phyloP scores from a whole-genome alignment of 2,329 filamentous ascomycete genomes.

The Hymenoscyphus scutula region DNA sequence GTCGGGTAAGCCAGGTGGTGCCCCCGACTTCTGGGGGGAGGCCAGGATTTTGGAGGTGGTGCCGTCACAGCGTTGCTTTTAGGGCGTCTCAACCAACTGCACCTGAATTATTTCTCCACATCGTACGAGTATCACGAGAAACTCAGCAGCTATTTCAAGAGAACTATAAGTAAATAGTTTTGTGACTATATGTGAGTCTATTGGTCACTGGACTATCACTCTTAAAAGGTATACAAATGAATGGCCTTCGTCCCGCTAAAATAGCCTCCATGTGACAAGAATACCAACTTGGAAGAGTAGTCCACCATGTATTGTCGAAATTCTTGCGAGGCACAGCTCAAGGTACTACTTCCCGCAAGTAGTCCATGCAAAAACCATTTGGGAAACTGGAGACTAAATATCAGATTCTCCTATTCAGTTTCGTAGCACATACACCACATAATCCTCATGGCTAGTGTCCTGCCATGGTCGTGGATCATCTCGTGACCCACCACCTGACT shows the following conservation, averaged over 20 bases:
- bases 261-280: too few relatives aligned
- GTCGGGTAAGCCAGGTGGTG: constrained; percentile 9
- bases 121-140: background rate
- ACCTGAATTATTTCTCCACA: background rate
- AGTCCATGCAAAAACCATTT: too few relatives aligned
- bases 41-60: background rate
- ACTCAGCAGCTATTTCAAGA: too few relatives aligned
- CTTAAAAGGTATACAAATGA: background rate
- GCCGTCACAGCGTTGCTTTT: background rate
- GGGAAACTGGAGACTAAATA: too few relatives aligned
- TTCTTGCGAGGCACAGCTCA: too few relatives aligned
- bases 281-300: too few relatives aligned
- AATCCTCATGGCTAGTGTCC: too few relatives aligned
- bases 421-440: too few relatives aligned
- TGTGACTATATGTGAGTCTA: background rate
- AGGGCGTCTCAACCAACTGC: background rate
- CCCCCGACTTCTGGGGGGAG: background rate
- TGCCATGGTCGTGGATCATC: too few relatives aligned
- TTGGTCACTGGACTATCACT: background rate
- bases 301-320: too few relatives aligned
- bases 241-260: background rate
- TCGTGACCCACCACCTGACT: constrained; percentile 23
- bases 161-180: background rate
- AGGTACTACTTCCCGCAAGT: too few relatives aligned
- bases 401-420: too few relatives aligned